A percentile compares a stretch with the other conserved stretches of the same genome.
phyloP scores from a whole-genome alignment of 2,329 filamentous ascomycete genomes.

The Pseudogymnoascus destructans region DNA sequence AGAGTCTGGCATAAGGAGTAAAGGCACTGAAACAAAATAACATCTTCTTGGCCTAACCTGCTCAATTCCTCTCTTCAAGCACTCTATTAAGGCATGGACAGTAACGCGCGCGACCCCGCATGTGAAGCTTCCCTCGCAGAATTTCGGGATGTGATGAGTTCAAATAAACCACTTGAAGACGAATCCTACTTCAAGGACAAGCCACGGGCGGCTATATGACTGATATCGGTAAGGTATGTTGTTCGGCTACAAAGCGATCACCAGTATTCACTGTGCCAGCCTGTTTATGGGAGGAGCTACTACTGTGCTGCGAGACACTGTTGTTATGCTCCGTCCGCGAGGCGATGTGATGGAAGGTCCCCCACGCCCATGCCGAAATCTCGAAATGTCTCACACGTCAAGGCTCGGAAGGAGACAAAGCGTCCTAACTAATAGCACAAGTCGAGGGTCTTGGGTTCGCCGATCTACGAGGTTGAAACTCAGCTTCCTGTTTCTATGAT shows the following conservation, averaged over 20 bases:
- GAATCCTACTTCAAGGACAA: neutral
- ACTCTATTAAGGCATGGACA: too few species aligned
- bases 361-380: neutral
- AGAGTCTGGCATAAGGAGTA: too few species aligned
- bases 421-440: neutral
- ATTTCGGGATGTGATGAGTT: neutral
- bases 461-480: neutral
- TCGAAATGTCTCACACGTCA: neutral
- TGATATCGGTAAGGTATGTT: neutral
- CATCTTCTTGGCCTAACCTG: too few species aligned
- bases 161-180: neutral
- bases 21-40: too few species aligned
- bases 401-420: neutral
- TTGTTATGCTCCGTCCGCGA: neutral
- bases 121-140: neutral
- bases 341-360: constrained; percentile 1
- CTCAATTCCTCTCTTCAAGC: too few species aligned
- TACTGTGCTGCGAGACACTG: neutral
- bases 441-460: neutral
- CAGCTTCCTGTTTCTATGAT: neutral
- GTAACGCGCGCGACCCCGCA: neutral
- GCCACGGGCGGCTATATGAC: neutral
- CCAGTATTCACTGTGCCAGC: neutral
- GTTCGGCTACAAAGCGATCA: neutral
- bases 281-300: neutral